Evolutionary conservation across 2,329 filamentous ascomycete genomes (phyloP), one percentile per base, ranked within the genome.

Genomic region (Diaporthe australafricana): DNA sequence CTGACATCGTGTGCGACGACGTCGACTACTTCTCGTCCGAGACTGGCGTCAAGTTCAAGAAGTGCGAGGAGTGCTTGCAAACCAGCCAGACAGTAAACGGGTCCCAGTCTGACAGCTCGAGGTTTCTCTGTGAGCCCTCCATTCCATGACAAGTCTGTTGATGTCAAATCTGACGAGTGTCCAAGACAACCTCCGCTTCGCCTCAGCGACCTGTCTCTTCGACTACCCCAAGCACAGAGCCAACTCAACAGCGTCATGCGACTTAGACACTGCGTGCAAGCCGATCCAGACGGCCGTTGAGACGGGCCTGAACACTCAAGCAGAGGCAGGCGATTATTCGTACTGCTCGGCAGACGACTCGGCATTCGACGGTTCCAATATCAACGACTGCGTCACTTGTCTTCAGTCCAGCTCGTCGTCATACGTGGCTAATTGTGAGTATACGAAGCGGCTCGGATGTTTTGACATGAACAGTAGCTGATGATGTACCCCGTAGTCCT

Each of bases 371-470:
- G 75, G 78, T 1, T 27, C 75, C 0, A 77, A 78, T 30, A 76
- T 83, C 8, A 77, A 81, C 20, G 73, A 80, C 0, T 88, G 87
- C 53, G 76, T 83, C 1, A 75, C 80, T 17, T 89, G 87, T 38
- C 79, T 88, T 5, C 78, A 80, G n/a, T 77, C 82, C 0, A 85
- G 81, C 22, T 53, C 70, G 11, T 71, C 70, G 66, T 76, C 73
- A 2, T 87, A 86, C 52, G 76, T 87, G 2, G 79, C 85, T 2
- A 88, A 89, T 74, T 88, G 87, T 88, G 77, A 73, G 86, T 65
- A 3, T 30, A 12, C 32, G 25, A 9, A 35, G 9, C 9, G 5
- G 9, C 32, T 35, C 9, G 32, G 32, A 35, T 35, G 32, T 35
- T 35, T n/a, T n/a, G n/a, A 35, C 32, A 27, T 40, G 47, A 25